Conservation (phyloP, 768 basidiomycete genomes). For the Panellus pusillus region DNA sequence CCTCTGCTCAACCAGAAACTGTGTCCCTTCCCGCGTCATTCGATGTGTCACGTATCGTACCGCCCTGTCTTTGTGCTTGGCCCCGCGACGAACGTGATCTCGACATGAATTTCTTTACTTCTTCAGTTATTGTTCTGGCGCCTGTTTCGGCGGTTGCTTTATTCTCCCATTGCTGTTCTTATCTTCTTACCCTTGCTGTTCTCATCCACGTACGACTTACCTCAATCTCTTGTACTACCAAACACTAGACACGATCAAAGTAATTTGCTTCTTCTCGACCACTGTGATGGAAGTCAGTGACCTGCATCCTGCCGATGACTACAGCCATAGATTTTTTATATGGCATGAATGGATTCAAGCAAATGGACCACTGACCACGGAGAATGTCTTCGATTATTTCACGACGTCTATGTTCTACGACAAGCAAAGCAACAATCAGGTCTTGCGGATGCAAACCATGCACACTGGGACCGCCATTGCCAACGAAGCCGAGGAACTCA, state of each 20-base stretch:
- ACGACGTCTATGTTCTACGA: slow-evolving; percentile 91
- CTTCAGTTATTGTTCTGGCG: slow-evolving; percentile 13
- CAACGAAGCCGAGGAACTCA: slow-evolving; percentile 86
- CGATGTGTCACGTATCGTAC: slow-evolving; percentile 68
- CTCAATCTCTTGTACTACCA: too few species aligned
- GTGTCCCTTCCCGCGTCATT: slow-evolving; percentile 40
- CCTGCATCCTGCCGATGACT: slow-evolving; percentile 79
- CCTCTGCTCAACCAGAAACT: slow-evolving; percentile 14
- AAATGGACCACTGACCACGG: slow-evolving; percentile 70
- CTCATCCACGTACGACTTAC: too few species aligned
- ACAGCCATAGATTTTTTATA: slow-evolving; percentile 81
- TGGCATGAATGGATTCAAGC: slow-evolving; percentile 92
- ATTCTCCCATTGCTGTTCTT: slow-evolving; percentile 7
- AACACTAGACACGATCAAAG: too few species aligned
- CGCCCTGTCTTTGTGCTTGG: slow-evolving; percentile 52
- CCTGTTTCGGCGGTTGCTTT: slow-evolving; percentile 16
- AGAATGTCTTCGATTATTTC: slow-evolving; percentile 90
- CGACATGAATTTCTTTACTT: slow-evolving; percentile 42
- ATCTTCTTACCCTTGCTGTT: background rate
- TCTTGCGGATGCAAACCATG: slow-evolving; percentile 91
- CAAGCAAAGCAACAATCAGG: slow-evolving; percentile 90
- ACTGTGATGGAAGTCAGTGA: slow-evolving; percentile 55
- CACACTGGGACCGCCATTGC: slow-evolving; percentile 74
- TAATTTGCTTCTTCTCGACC: background rate
- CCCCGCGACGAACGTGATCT: slow-evolving; percentile 70